Evolutionary conservation across 2,329 filamentous ascomycete species (phyloP).

Genomic region (Exophiala oligosperma): DNA sequence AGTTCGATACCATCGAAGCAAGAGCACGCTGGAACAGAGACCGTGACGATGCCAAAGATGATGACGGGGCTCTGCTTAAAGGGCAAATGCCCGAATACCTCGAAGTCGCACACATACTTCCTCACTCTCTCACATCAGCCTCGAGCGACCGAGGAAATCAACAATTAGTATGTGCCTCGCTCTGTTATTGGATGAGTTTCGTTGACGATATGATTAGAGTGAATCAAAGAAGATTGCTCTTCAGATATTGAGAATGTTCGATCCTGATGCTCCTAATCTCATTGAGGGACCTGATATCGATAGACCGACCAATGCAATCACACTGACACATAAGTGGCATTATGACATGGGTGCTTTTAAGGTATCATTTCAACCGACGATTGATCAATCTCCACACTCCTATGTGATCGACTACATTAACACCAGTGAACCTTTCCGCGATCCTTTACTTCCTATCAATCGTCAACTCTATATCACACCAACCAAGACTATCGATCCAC

Average conservation of each 20-base stretch:
- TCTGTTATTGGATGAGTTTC: too few relatives aligned
- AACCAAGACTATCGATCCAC: constrained; percentile 33
- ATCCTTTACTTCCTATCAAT: constrained; percentile 25
- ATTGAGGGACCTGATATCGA: constrained; percentile 6
- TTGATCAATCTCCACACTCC: constrained; percentile 13
- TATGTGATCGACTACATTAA: constrained; percentile 23
- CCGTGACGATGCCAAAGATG: constrained; percentile 21
- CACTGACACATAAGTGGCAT: constrained; percentile 2
- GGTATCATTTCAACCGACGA: constrained; percentile 3
- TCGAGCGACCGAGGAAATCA: background rate
- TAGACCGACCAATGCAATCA: constrained; percentile 6
- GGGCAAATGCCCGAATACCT: constrained; percentile 23
- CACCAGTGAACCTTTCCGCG: constrained; percentile 4
- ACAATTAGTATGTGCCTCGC: constrained; percentile 6
- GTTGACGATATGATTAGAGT: background rate
- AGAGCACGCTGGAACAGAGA: constrained; percentile 1
- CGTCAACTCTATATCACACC: constrained; percentile 28
- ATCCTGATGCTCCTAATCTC: constrained; percentile 1
- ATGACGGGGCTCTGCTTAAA: constrained; percentile 24
- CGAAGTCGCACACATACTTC: constrained; percentile 30
- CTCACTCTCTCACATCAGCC: constrained; percentile 25
- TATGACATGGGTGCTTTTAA: background rate
- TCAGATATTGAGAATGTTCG: constrained; percentile 10
- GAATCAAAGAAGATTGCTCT: constrained; percentile 9
- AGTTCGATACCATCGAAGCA: constrained; percentile 12